Evolutionary conservation across 768 basidiomycete species (phyloP).

Genomic region (Gymnopilus dilepis): DNA sequence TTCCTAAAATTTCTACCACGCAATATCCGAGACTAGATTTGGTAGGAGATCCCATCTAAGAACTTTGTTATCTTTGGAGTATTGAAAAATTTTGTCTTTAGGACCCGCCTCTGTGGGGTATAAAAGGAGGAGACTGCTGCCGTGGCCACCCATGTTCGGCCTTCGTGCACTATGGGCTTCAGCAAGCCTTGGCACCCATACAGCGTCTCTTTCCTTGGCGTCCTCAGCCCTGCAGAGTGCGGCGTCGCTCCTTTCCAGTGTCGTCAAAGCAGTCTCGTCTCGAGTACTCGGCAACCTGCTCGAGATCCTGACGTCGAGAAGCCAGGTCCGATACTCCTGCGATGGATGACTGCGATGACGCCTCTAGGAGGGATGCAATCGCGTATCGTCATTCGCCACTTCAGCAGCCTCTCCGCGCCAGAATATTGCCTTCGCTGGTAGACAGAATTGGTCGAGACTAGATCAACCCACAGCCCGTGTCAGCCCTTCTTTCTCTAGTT

Average conservation of each 20-base stretch:
- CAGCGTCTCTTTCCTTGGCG: not conserved
- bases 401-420: not conserved
- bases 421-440: too few species aligned
- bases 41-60: not conserved
- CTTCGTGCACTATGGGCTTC: not conserved
- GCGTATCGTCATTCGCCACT: not conserved
- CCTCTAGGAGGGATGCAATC: slow-evolving; percentile 34
- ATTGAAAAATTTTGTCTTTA: not conserved
- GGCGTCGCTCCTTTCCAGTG: slow-evolving; percentile 13
- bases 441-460: not conserved
- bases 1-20: not conserved
- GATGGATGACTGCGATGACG: slow-evolving; percentile 81
- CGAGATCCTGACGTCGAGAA: not conserved
- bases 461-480: not conserved
- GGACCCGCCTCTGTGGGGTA: not conserved
- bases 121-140: not conserved
- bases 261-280: slow-evolving; percentile 21
- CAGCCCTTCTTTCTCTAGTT: not conserved
- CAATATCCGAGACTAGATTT: not conserved
- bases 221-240: not conserved
- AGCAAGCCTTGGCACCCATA: not conserved
- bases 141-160: not conserved
- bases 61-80: slow-evolving; percentile 3
- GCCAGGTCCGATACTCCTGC: slow-evolving; percentile 55
- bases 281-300: slow-evolving; percentile 21